Evolutionary conservation across 768 basidiomycete genomes (phyloP).

Genomic region (Mycena belliarum): DNA sequence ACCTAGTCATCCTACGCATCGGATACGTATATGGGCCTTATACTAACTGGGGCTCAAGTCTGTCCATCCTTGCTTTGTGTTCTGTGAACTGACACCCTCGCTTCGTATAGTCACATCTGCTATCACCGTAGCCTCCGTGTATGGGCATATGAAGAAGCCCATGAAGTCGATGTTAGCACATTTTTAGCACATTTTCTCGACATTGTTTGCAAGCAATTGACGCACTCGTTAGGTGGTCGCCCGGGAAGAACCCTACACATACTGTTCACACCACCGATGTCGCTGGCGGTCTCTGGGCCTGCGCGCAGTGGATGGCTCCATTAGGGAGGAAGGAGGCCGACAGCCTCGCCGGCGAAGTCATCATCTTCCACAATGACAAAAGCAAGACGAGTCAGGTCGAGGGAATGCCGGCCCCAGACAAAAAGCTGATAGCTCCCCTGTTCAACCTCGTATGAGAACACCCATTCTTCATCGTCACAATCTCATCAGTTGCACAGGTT

Average conservation of each 20-base stretch:
- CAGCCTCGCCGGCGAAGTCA: slow-evolving; percentile 63
- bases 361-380: slow-evolving; percentile 72
- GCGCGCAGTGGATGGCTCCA: slow-evolving; percentile 71
- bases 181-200: too few relatives aligned
- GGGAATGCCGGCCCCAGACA: slow-evolving; percentile 56
- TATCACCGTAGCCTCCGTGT: slow-evolving; percentile 76
- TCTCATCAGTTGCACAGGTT: slow-evolving; percentile 42
- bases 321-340: slow-evolving; percentile 68
- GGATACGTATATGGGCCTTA: slow-evolving; percentile 85
- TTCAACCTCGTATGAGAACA: slow-evolving; percentile 68
- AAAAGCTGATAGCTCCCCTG: slow-evolving; percentile 68
- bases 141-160: slow-evolving; percentile 79
- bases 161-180: slow-evolving; percentile 82
- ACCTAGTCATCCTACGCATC: slow-evolving; percentile 75
- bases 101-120: slow-evolving; percentile 57
- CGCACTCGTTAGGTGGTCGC: slow-evolving; percentile 63
- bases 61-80: slow-evolving; percentile 26
- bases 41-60: slow-evolving; percentile 68
- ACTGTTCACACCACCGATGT: slow-evolving; percentile 81
- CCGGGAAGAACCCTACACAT: slow-evolving; percentile 72
- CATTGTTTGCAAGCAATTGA: slow-evolving; percentile 18
- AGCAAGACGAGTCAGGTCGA: slow-evolving; percentile 63
- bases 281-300: slow-evolving; percentile 75
- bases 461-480: slow-evolving; percentile 1
- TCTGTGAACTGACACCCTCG: slow-evolving; percentile 13